Evolutionary conservation across 2,329 filamentous ascomycete species (phyloP), one percentile per base, ranked within the genome.

Genomic region (Rhinocladiella similis): DNA sequence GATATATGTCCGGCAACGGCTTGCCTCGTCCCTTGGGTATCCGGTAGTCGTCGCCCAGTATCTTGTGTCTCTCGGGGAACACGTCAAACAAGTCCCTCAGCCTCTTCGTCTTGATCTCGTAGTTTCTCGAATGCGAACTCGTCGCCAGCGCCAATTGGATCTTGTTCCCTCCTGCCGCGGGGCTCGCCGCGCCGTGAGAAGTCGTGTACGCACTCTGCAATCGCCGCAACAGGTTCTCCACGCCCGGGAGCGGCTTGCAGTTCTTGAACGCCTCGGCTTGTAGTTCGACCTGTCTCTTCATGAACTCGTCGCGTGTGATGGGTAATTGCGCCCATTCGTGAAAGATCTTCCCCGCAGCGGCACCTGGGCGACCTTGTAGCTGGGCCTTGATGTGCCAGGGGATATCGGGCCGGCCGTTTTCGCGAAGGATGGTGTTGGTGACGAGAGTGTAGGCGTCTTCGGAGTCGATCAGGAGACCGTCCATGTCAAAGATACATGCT

Each of bases 401-500:
- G n/a, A 97, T 79, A 13, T 77, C 71, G 1, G 90, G 88, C 48
- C 84, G 85, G 67, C 81, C 83, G 73, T 94, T 90, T 69, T 88
- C 85, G 54, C 81, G 79, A 38, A 99, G 86, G 36, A 97, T 83
- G 20, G 84, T 79, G 75, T 99, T 97, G 59, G 91, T 88, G 73
- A 89, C 88, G 22, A 83, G 71, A 0, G 91, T 94, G 79, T 97
- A 97, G 56, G 85, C 78, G 69, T 97, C 94, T 78, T 97, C 94
- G 33, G 90, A 91, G 74, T 97, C 87, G 70, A 99, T 89, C 18
- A 99, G 84, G 35, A 99, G 87, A 59, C 94, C 94, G 74, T 99
- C 94, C 92, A 97, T 97, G 79, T 99, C 94, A 73, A 99, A 97
- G 63, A 99, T 86, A 74, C 92, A 97, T 65, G 93, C 94, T 65